phyloP scores from a whole-genome alignment of 371 early-diverging fungal genomes.

The Haplosporangium sp. region DNA sequence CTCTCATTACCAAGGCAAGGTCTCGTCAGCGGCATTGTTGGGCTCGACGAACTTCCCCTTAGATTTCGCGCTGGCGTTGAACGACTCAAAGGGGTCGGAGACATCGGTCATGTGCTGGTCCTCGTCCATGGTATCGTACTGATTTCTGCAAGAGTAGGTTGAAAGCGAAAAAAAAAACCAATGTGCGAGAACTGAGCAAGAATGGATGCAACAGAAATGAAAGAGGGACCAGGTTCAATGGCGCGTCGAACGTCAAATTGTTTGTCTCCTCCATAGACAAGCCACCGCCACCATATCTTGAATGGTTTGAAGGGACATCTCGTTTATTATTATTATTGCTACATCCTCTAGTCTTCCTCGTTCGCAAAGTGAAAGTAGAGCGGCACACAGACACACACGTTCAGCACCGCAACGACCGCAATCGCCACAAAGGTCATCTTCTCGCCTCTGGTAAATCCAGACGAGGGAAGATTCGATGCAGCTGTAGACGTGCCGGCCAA shows the following conservation, averaged over 20 bases:
- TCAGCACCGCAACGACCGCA: constrained; percentile 36
- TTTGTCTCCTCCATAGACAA: background rate
- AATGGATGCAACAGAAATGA: background rate
- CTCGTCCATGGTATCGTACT: constrained; percentile 32
- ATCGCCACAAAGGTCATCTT: constrained; percentile 47
- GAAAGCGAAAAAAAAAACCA: background rate
- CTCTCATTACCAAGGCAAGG: constrained; percentile 61
- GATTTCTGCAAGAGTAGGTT: background rate
- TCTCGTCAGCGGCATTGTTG: constrained; percentile 40
- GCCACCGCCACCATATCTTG: constrained; percentile 19
- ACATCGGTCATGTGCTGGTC: constrained; percentile 51
- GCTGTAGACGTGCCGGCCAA: background rate
- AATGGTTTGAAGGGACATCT: background rate
- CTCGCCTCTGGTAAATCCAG: constrained; percentile 55
- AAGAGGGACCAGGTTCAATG: background rate
- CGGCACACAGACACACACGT: constrained; percentile 50
- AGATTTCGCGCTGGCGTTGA: constrained; percentile 26
- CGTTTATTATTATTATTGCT: background rate
- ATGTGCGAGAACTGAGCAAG: background rate
- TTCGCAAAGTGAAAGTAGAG: constrained; percentile 50
- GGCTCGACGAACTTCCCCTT: constrained; percentile 56
- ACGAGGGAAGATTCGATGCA: constrained; percentile 8
- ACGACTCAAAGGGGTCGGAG: constrained; percentile 31
- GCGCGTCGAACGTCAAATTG: background rate
- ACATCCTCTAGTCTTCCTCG: constrained; percentile 6